These are phyloP conservation scores for Coemansia sp. DNA, from an alignment of 192 early-diverging fungal species.

Conservation along the genomic window DNA sequence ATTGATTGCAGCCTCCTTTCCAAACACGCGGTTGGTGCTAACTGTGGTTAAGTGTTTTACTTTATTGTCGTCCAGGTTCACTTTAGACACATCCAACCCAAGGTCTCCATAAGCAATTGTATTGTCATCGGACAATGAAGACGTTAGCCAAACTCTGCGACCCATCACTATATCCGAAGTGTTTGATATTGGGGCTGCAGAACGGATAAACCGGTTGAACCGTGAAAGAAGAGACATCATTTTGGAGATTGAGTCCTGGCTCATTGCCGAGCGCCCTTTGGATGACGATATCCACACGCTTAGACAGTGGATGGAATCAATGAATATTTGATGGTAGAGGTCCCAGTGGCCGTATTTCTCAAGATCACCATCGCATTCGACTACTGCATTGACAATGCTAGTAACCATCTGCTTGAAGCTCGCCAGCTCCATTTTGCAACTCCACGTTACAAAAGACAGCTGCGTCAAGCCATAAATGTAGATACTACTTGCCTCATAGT, in stretches of 20 bases:
- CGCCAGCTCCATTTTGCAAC: neutral
- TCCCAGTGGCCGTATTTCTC: slow-evolving; percentile 29
- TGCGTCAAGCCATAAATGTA: slow-evolving; percentile 42
- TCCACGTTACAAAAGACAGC: slow-evolving; percentile 33
- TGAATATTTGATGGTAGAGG: slow-evolving; percentile 49
- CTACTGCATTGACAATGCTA: slow-evolving; percentile 13
- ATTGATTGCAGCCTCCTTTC: neutral
- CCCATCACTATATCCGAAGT: neutral
- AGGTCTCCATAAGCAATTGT: neutral
- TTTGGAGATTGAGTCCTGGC: slow-evolving; percentile 8
- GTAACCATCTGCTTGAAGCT: slow-evolving; percentile 17
- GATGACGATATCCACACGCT: slow-evolving; percentile 32
- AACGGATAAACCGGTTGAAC: slow-evolving; percentile 27
- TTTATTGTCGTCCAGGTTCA: neutral
- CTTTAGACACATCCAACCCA: neutral
- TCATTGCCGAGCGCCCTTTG: neutral
- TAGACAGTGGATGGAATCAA: slow-evolving; percentile 44
- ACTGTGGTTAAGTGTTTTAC: neutral
- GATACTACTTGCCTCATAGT: slow-evolving; percentile 12
- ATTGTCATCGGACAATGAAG: slow-evolving; percentile 13
- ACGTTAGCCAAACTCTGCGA: slow-evolving; percentile 23
- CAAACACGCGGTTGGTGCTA: neutral
- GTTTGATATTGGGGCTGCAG: neutral
- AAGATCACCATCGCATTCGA: slow-evolving; percentile 33
- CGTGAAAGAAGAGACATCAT: slow-evolving; percentile 25